Evolutionary conservation across 768 basidiomycete species (phyloP).

Genomic region (Boletellus sp.): DNA sequence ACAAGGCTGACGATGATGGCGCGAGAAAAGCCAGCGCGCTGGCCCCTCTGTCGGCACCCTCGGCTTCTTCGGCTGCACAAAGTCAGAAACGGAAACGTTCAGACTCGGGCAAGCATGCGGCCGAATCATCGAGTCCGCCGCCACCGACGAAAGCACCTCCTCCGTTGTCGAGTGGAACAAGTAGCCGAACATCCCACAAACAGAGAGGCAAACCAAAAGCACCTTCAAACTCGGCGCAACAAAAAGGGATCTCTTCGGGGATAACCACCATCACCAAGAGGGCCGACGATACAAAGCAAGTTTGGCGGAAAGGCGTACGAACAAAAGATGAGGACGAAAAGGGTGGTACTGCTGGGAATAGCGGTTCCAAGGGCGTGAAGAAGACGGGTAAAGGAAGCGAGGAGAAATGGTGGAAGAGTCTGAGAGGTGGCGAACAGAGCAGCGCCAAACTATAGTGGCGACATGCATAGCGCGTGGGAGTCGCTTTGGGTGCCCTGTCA

Average conservation of each 20-base stretch:
- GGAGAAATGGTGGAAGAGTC: conserved; percentile 47
- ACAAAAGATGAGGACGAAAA: neutral
- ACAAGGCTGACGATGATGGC: neutral
- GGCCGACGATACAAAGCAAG: conserved; percentile 7
- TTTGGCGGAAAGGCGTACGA: conserved; percentile 6
- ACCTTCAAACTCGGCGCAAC: conserved; percentile 2
- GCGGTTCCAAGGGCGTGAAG: neutral
- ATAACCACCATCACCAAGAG: conserved; percentile 48
- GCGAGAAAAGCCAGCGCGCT: neutral
- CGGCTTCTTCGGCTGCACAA: neutral
- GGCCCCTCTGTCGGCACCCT: neutral
- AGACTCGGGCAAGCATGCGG: neutral
- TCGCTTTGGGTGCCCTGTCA: no score
- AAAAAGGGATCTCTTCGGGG: conserved; percentile 64
- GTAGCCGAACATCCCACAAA: neutral
- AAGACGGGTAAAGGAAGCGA: neutral
- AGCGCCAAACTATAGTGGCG: conserved; percentile 5
- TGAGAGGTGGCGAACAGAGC: conserved; percentile 21
- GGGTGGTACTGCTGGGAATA: conserved; percentile 3
- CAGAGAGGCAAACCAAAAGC: neutral
- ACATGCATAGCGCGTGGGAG: no score
- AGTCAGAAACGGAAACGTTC: conserved; percentile 17
- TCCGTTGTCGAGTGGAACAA: neutral
- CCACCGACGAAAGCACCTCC: neutral
- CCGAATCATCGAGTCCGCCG: neutral